These are phyloP conservation scores for Naegleria gruberi DNA, from an alignment of 208 protist genomes.

Conservation along the genomic window DNA sequence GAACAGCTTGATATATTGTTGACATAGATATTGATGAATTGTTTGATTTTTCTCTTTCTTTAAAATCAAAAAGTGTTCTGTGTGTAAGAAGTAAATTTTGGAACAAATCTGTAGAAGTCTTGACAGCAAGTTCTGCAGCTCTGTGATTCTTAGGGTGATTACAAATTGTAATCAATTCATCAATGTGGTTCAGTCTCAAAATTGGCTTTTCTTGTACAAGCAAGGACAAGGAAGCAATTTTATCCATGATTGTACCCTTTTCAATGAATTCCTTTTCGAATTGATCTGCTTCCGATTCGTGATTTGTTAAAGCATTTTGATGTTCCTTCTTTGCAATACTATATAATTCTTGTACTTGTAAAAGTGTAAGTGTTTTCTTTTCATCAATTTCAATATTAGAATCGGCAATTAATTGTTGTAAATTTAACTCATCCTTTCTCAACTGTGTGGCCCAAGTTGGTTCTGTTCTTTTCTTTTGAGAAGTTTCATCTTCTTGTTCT, in stretches of 20 bases:
- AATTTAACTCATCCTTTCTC: not conserved
- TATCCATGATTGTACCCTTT: not conserved
- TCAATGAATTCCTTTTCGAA: constrained; percentile 5
- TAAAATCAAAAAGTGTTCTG: not conserved
- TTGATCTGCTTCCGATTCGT: not conserved
- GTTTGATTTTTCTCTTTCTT: not conserved
- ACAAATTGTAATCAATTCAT: not conserved
- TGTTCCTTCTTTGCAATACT: not conserved
- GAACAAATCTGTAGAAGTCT: not conserved
- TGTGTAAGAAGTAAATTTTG: not conserved
- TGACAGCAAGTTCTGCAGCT: not conserved
- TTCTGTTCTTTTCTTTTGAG: not conserved
- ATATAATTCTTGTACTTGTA: not conserved
- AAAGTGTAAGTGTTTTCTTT: not conserved
- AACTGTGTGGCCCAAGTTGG: not conserved
- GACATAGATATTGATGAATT: not conserved
- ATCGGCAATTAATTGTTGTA: not conserved
- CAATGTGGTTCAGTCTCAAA: not conserved
- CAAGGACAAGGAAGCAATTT: not conserved
- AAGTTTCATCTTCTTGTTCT: not conserved
- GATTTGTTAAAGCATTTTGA: not conserved
- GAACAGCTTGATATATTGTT: not conserved
- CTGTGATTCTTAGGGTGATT: not conserved
- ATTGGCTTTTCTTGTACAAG: not conserved
- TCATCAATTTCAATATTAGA: not conserved